phyloP scores from a whole-genome alignment of 2,329 filamentous ascomycete genomes.

The Lecanosticta acicola region DNA sequence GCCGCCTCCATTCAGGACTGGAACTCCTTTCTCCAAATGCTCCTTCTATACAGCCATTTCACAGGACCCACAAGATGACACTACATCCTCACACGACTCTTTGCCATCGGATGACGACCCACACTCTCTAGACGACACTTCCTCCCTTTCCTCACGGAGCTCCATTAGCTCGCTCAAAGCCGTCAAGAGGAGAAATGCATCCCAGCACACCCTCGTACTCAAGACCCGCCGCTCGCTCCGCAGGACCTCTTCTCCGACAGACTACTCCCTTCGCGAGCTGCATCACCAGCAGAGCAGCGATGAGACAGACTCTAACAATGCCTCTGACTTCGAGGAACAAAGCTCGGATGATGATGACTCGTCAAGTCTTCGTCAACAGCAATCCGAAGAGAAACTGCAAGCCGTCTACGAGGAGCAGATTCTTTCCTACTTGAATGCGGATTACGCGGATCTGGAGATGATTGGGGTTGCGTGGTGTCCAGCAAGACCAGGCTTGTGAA shows the following conservation, averaged over 20 bases:
- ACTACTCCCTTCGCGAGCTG: conserved; percentile 27
- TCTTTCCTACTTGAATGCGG: conserved; percentile 26
- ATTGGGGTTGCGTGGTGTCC: conserved; percentile 6
- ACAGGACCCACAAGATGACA: conserved; percentile 7
- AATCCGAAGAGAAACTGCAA: conserved; percentile 29
- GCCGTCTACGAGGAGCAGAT: conserved; percentile 30
- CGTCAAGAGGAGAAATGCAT: too few species aligned
- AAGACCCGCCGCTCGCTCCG: conserved; percentile 16
- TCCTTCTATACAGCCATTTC: conserved; percentile 22
- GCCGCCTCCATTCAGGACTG: conserved; percentile 4
- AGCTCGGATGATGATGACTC: too few species aligned
- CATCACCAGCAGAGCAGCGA: conserved; percentile 20
- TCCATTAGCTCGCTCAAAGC: conserved; percentile 15
- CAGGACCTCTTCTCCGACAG: conserved; percentile 24
- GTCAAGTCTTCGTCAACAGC: conserved; percentile 15
- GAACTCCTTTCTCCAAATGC: conserved; percentile 17
- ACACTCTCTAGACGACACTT: background rate
- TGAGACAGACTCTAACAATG: too few species aligned
- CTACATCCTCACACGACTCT: background rate
- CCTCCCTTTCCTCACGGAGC: conserved; percentile 10
- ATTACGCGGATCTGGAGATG: conserved; percentile 11
- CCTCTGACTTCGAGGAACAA: too few species aligned
- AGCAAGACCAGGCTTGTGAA: background rate
- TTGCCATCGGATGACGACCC: too few species aligned
- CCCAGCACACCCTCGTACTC: conserved; percentile 8